These are phyloP conservation scores for Leishmania aethiopica DNA, from an alignment of 208 protist species.

Conservation along the genomic window DNA sequence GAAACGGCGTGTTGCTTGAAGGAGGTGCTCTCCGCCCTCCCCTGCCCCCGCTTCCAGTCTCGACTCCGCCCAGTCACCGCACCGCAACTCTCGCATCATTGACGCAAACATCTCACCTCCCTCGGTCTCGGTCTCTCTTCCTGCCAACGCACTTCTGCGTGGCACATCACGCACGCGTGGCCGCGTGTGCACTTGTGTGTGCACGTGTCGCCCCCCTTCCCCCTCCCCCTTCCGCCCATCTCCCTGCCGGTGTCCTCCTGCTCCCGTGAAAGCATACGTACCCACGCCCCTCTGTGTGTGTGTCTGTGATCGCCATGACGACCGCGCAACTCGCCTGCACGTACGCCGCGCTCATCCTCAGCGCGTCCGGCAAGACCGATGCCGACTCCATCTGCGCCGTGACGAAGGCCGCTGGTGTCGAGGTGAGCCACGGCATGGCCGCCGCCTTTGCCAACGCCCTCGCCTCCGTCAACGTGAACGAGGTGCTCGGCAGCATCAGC, in stretches of 20 bases:
- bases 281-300: neutral
- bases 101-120: neutral
- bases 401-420: conserved; percentile 77
- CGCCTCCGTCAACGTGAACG: conserved; percentile 52
- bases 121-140: neutral
- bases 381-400: conserved; percentile 61
- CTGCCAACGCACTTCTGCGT: neutral
- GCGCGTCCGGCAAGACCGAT: conserved; percentile 89
- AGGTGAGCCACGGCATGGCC: conserved; percentile 80
- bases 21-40: neutral
- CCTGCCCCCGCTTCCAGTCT: neutral
- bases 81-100: neutral
- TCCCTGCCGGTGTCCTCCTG: neutral
- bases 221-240: neutral
- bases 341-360: conserved; percentile 94
- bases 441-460: conserved; percentile 67
- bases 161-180: too few species aligned
- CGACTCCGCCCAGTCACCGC: too few species aligned
- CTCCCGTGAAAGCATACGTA: neutral
- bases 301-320: conserved; percentile 5
- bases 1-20: neutral
- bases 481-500: conserved; percentile 73
- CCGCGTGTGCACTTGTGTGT: neutral
- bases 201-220: too few species aligned
- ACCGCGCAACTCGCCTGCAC: conserved; percentile 93